Evolutionary conservation across 2,329 filamentous ascomycete genomes (phyloP), one percentile per base, ranked within the genome.

Genomic region (Aspergillus sergii): DNA sequence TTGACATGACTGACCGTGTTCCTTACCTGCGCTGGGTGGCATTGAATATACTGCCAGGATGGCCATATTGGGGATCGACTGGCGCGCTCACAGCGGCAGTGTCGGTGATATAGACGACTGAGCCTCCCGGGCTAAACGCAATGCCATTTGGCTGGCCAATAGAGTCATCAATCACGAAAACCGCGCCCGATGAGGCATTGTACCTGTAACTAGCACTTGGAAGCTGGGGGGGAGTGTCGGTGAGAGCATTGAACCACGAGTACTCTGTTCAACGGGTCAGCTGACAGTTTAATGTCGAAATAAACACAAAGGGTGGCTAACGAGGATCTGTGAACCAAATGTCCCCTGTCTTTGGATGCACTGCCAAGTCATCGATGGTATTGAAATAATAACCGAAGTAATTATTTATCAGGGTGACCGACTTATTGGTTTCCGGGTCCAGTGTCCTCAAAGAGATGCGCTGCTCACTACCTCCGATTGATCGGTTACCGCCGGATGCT

Each of bases 301-400:
- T 2, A 73, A 75, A 36, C n/a, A 14, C 14, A 41, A 11, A 54
- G 74, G 76, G 53, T 11, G n/a, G 57, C 64, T 60, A 45, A 69
- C 74, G 70, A 8, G 80, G 78, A 65, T 84, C 82, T 1, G 82
- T 84, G 72, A 84, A 84, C 81, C 82, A 84, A 48, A 85, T 73
- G 48, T 82, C 79, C 54, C 80, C 80, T 0, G 78, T 79, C 21
- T 57, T 83, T 80, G 71, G 82, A 80, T 69, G 78, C 9, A 67
- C 66, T 1, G 61, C 60, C 23, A 68, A 54, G 46, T 68, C 66
- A 9, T 68, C 64, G 32, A 68, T 60, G 5, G 64, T 68, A 46
- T 66, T 68, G 54, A 68, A 68, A 51, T 68, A 68, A 48, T 60
- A 79, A 32, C 82, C 82, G 56, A 79, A 80, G 71, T 78, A 84